Percentiles rank a stretch among this genome's conserved stretches.
Conservation (phyloP, 495 filamentous ascomycete genomes). For the Penicillium fimorum region DNA sequence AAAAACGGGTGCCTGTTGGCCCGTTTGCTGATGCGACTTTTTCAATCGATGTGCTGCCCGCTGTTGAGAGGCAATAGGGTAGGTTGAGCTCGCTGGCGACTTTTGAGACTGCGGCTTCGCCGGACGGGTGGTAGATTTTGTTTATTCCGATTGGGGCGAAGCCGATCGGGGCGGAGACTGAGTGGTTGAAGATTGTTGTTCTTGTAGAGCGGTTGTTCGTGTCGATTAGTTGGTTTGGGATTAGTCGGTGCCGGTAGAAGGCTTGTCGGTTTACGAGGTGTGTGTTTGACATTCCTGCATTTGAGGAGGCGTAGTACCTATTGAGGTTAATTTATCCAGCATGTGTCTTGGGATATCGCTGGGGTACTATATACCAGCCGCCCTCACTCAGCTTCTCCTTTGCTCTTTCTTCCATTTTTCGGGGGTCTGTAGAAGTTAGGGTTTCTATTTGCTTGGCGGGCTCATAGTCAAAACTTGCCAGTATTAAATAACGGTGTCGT, state of each 20-base stretch:
- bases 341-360: not conserved
- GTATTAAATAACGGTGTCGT: slow-evolving; percentile 58
- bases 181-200: slow-evolving; percentile 61
- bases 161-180: slow-evolving; percentile 57
- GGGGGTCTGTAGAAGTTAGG: slow-evolving; percentile 40
- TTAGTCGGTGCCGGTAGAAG: slow-evolving; percentile 66
- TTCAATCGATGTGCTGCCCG: slow-evolving; percentile 58
- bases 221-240: slow-evolving; percentile 62
- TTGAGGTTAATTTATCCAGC: not conserved
- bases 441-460: not conserved
- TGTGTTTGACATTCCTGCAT: slow-evolving; percentile 63
- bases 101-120: slow-evolving; percentile 57
- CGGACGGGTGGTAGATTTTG: slow-evolving; percentile 58
- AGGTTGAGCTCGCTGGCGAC: slow-evolving; percentile 57
- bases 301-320: slow-evolving; percentile 63
- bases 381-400: slow-evolving; percentile 51
- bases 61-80: slow-evolving; percentile 58
- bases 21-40: slow-evolving; percentile 58
- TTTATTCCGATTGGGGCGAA: slow-evolving; percentile 69
- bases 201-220: slow-evolving; percentile 58
- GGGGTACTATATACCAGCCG: slow-evolving; percentile 26
- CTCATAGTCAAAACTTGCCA: slow-evolving; percentile 14
- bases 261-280: slow-evolving; percentile 66
- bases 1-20: slow-evolving; percentile 48
- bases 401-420: slow-evolving; percentile 57